Evolutionary conservation across 139 green algal genomes (phyloP).

Genomic region (Pseudopediastrum boryanum): DNA sequence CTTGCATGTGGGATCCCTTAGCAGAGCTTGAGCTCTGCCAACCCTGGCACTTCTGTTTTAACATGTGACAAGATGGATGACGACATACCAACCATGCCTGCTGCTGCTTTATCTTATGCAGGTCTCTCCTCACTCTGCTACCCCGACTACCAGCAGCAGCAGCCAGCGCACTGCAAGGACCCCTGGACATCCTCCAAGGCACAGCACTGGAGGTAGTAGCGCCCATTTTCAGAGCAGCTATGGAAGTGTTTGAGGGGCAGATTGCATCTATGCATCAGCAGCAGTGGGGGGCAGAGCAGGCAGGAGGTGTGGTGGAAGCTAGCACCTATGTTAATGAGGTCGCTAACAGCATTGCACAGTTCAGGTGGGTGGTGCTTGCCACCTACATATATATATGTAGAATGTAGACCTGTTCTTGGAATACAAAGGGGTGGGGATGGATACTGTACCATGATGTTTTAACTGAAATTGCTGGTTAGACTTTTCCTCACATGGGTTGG

Average conservation of each 20-base stretch:
- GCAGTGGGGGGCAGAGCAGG: conserved; percentile 31
- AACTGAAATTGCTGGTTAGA: too few relatives aligned
- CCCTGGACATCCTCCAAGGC: conserved; percentile 49
- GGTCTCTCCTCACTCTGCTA: conserved; percentile 46
- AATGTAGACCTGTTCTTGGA: too few relatives aligned
- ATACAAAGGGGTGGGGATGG: too few relatives aligned
- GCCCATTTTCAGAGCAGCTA: conserved; percentile 77
- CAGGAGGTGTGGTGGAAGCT: conserved; percentile 48
- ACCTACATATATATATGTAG: too few relatives aligned
- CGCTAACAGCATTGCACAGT: conserved; percentile 61
- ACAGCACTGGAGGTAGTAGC: conserved; percentile 54
- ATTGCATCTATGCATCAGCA: conserved; percentile 66
- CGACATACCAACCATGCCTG: too few relatives aligned
- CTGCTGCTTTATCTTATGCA: conserved; percentile 22
- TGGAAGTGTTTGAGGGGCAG: conserved; percentile 57
- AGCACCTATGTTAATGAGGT: conserved; percentile 77
- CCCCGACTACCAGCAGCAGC: conserved; percentile 53
- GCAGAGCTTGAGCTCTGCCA: too few relatives aligned
- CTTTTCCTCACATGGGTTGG: too few relatives aligned
- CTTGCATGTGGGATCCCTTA: too few relatives aligned
- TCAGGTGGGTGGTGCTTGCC: conserved; percentile 56
- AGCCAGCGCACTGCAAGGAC: conserved; percentile 49
- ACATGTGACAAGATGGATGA: too few relatives aligned
- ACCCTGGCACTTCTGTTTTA: too few relatives aligned
- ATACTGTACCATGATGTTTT: too few relatives aligned